Evolutionary conservation across 305 asterid genomes (phyloP), one percentile per base, ranked within the genome.

Genomic region (Plantago coronopus): DNA sequence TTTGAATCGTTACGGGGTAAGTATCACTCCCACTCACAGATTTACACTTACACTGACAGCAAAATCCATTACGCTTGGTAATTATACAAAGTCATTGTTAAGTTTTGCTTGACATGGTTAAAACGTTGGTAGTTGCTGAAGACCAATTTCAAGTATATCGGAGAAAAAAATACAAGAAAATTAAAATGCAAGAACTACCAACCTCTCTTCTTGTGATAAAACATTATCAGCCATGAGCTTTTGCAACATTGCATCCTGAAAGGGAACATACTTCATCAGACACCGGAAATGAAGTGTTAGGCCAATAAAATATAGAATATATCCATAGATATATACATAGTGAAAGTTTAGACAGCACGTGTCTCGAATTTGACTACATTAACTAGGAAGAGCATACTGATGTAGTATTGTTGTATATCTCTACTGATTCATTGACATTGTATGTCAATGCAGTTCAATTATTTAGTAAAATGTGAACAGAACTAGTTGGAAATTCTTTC

Each of bases 191-290:
- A 34, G 40, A 34, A 34, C 40, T 31, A 69, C 88, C 51, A 65
- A 91, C 95, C 98, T 91, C 79, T 91, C 96, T 68, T 88, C 94
- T 69, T 68, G 85, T 60, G 89, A 71, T 74, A 91, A 79, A 76
- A 70, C 75, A 69, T 83, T 71, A 50, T 83, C 95, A 17, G 74
- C 72, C 66, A 74, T 66, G 60, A 91, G 96, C 69, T 81, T 86
- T 75, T 83, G 88, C 80, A 91, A 83, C 95, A 86, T 83, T 19
- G 95, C 94, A 62, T 88, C 91, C 96, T 91, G 96, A 69, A 78
- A 80, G 56, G 62, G 47, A 16, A 56, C 34, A 69, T 25, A 27
- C 13, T 34, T 66, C 56, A 62, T 75, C 63, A 49, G 19, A 57
- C 17, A 20, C 19, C 23, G 57, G 23, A 22, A 21, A 19, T 20